These are phyloP conservation scores for Colletotrichum scovillei DNA, from an alignment of 2,329 filamentous ascomycete genomes.

Conservation along the genomic window DNA sequence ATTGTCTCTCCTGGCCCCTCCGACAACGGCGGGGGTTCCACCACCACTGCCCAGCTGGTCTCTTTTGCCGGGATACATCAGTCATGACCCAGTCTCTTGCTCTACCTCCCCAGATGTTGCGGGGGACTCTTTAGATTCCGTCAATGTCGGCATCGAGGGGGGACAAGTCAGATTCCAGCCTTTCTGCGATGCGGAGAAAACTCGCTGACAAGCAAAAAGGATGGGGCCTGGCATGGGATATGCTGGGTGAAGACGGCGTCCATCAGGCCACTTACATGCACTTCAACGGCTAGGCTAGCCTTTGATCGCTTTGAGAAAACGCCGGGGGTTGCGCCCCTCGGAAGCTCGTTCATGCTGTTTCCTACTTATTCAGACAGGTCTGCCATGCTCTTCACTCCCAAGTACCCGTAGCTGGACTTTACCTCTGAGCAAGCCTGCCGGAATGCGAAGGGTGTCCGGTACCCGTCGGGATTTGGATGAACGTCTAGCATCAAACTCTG, in stretches of 20 bases:
- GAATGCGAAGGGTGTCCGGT: neutral
- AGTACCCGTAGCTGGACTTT: neutral
- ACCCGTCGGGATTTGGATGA: slow-evolving; percentile 18
- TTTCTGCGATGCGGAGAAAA: slow-evolving; percentile 27
- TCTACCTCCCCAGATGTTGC: slow-evolving; percentile 28
- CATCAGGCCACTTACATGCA: slow-evolving; percentile 25
- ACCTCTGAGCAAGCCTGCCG: neutral
- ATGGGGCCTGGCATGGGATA: neutral
- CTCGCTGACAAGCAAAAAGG: slow-evolving; percentile 10
- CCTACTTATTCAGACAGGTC: neutral
- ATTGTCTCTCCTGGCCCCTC: slow-evolving; percentile 17
- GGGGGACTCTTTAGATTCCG: slow-evolving; percentile 6
- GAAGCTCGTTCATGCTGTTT: neutral
- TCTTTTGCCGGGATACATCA: slow-evolving; percentile 23
- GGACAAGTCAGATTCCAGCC: neutral
- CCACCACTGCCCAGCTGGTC: slow-evolving; percentile 21
- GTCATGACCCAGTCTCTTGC: slow-evolving; percentile 24
- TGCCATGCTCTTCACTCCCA: neutral
- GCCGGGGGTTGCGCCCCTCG: neutral
- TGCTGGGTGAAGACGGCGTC: neutral
- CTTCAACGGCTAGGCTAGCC: slow-evolving; percentile 13
- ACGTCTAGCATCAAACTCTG: neutral
- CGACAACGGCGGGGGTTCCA: slow-evolving; percentile 29
- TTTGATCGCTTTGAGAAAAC: neutral
- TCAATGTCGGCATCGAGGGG: slow-evolving; percentile 1